A percentile compares a stretch with the other conserved stretches of the same genome.
Conservation (phyloP, 768 basidiomycete species). For the Russula earlei region DNA sequence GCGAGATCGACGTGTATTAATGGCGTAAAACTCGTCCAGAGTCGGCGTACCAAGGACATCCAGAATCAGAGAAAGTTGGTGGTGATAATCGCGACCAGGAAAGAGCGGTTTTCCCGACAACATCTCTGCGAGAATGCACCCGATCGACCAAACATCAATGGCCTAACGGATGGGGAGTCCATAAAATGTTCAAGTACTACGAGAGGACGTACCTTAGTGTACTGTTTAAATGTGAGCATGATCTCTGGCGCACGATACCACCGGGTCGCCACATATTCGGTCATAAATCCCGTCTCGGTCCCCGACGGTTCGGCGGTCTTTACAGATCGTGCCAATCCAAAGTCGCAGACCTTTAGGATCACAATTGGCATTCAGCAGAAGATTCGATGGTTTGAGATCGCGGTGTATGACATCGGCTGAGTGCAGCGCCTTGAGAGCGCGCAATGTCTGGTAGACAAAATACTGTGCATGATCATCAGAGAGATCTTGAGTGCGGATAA, state of each 20-base stretch:
- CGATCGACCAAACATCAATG: conserved; percentile 85
- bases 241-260: conserved; percentile 99
- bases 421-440: conserved; percentile 92
- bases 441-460: conserved; percentile 89
- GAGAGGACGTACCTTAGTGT: conserved; percentile 65
- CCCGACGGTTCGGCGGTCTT: conserved; percentile 79
- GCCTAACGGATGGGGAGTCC: conserved; percentile 37
- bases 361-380: conserved; percentile 95
- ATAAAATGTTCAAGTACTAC: conserved; percentile 27
- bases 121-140: conserved; percentile 93
- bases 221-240: conserved; percentile 99
- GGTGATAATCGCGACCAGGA: conserved; percentile 94
- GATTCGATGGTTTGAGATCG: conserved; percentile 94
- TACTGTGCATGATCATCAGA: conserved; percentile 95
- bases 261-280: conserved; percentile 94
- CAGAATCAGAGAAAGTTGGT: conserved; percentile 90
- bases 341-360: conserved; percentile 94
- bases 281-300: conserved; percentile 86
- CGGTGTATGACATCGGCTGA: conserved; percentile 95
- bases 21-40: conserved; percentile 95
- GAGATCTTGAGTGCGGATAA: conserved; percentile 89
- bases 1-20: conserved; percentile 82
- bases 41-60: conserved; percentile 96
- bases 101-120: conserved; percentile 93
- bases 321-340: conserved; percentile 87